Base-by-base conservation (phyloP, 805 yeast genomes). In the Zygoascus biomembranicola region DNA sequence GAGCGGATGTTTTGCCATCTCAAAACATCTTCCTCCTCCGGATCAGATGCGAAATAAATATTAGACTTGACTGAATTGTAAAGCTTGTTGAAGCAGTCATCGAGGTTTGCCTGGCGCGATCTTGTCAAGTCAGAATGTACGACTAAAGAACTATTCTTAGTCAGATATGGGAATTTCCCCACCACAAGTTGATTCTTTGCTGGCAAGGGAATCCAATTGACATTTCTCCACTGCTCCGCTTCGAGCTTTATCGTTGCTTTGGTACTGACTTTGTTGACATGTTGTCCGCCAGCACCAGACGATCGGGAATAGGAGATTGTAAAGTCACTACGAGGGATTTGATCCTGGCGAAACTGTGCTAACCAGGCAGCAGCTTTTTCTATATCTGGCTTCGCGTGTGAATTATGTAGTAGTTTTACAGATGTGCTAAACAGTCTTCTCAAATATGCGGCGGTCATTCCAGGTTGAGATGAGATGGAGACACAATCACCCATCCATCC, bases 281-380 rank as follows among this genome's bases (percentile, higher is more conserved):
- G 84, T 60, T 87, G 95, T 0, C 96, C 96, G 1, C 96, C 95
- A 0, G 95, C 88, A 0, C 95, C 95, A 35, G 90, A 79, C 0
- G 94, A 77, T 54, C 90, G 67, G 51, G 80, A 72, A 62, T 69
- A 84, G 3, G 73, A 57, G 1, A 77, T 63, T 1, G 69, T 67
- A 60, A 84, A 82, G 14, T 66, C 59, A 16, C 65, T 57, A 13
- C 69, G 64, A 0, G 87, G 87, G 1, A 84, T 70, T 6, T 63
- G 52, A 1, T 55, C 32, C 6, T 63, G 60, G 1, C 61, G 57
- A 52, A 74, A 67, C 0, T 50, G 43, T 2, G 59, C 52, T 6
- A 80, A 60, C 85, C 85, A 81, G 35, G 58, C 49, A 55, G 71
- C 69, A 13, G 28, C 14, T 6, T 11, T 8, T 20, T 43, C 23